Percentiles rank a stretch among this genome's conserved stretches.
phyloP scores from a whole-genome alignment of 768 basidiomycete genomes.

The Tulasnella sp. region DNA sequence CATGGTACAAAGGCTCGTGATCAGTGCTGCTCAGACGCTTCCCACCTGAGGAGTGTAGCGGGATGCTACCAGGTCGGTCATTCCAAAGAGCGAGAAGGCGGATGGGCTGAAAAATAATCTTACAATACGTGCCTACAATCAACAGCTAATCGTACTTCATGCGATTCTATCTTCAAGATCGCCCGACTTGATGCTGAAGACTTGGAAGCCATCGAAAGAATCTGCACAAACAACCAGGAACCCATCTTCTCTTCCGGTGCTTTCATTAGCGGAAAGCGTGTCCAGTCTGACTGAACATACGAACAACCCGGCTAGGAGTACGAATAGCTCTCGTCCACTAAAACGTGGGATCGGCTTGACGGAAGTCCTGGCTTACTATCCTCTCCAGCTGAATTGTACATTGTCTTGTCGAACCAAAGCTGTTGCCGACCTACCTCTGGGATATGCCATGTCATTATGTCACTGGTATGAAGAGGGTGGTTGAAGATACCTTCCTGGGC shows the following conservation, averaged over 20 bases:
- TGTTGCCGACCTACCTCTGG: no score
- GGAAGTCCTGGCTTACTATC: not conserved
- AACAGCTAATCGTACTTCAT: not conserved
- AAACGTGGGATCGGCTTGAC: not conserved
- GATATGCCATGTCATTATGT: not conserved
- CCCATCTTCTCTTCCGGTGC: not conserved
- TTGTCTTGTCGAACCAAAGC: no score
- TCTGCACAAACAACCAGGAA: constrained; percentile 19
- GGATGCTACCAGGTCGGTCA: constrained; percentile 78
- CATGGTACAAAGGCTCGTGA: constrained; percentile 61
- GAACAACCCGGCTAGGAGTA: constrained; percentile 12
- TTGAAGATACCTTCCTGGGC: not conserved
- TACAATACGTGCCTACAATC: not conserved
- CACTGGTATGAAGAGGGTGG: no score
- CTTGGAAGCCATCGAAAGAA: not conserved
- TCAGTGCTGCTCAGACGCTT: constrained; percentile 75
- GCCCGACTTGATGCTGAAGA: constrained; percentile 4
- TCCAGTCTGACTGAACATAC: not conserved
- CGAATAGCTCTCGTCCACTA: not conserved
- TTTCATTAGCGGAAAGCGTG: not conserved
- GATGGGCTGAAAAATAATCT: constrained; percentile 29
- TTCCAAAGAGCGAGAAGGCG: constrained; percentile 80
- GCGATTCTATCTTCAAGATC: not conserved
- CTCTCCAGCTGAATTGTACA: not conserved
- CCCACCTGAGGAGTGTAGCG: constrained; percentile 77